phyloP scores from a whole-genome alignment of 208 protist genomes.

The Hexamita inflata region DNA sequence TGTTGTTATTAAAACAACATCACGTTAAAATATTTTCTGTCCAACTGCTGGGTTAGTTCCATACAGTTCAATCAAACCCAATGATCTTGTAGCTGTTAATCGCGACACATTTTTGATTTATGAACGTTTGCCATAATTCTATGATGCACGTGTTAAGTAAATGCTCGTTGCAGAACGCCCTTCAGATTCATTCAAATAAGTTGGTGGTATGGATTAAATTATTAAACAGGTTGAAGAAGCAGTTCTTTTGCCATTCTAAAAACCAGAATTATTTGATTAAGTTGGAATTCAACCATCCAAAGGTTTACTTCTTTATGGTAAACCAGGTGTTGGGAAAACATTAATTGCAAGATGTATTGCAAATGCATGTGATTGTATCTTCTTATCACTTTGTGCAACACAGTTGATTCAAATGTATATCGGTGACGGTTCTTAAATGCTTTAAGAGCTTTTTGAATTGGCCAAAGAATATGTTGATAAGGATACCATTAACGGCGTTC shows the following conservation, averaged over 20 bases:
- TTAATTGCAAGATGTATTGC: slow-evolving; percentile 78
- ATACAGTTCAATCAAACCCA: slow-evolving; percentile 73
- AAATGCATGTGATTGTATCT: slow-evolving; percentile 76
- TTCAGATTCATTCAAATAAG: slow-evolving; percentile 91
- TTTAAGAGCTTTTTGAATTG: slow-evolving; percentile 95
- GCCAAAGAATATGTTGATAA: slow-evolving; percentile 85
- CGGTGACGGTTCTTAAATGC: slow-evolving; percentile 93
- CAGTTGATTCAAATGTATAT: slow-evolving; percentile 63
- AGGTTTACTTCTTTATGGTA: slow-evolving; percentile 39
- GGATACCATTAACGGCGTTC: background rate
- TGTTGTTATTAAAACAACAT: slow-evolving; percentile 95
- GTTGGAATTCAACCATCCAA: slow-evolving; percentile 42
- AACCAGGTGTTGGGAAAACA: slow-evolving; percentile 56
- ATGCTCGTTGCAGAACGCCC: slow-evolving; percentile 99
- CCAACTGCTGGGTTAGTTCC: slow-evolving; percentile 97
- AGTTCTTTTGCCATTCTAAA: slow-evolving; percentile 93
- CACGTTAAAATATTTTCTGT: slow-evolving; percentile 92
- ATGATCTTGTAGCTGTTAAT: slow-evolving; percentile 97
- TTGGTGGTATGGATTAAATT: slow-evolving; percentile 98
- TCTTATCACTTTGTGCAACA: slow-evolving; percentile 1
- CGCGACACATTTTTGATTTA: slow-evolving; percentile 98
- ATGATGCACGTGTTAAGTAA: slow-evolving; percentile 96
- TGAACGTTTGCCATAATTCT: slow-evolving; percentile 61
- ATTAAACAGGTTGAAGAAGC: slow-evolving; percentile 94
- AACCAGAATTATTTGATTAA: slow-evolving; percentile 86